Percentiles rank a stretch among this genome's conserved stretches.
Conservation (phyloP, 2,329 filamentous ascomycete species). For the Chaetomium olivaceum region DNA sequence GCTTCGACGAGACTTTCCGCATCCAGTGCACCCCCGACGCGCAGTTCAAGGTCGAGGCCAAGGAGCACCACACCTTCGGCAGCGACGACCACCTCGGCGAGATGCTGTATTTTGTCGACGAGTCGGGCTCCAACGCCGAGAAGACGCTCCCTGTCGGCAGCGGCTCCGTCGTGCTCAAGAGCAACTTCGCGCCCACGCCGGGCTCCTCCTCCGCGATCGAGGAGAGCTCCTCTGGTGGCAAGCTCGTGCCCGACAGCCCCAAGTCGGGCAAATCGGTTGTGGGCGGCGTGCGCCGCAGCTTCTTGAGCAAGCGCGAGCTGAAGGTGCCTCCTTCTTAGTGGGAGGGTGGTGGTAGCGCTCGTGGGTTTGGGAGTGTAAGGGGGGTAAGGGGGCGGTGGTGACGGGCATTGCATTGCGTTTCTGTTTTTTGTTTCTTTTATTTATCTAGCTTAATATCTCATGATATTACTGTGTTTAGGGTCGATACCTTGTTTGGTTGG, state of each 20-base stretch:
- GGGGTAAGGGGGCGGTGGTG: background rate
- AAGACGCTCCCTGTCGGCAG: constrained; percentile 74
- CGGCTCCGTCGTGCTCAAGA: constrained; percentile 72
- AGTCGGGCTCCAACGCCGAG: constrained; percentile 65
- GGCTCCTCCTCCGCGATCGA: constrained; percentile 28
- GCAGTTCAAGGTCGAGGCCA: constrained; percentile 82
- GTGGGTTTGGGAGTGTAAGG: background rate
- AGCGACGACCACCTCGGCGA: constrained; percentile 84
- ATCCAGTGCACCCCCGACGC: constrained; percentile 76
- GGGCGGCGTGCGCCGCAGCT: constrained; percentile 10
- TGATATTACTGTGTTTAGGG: background rate
- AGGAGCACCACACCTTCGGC: constrained; percentile 81
- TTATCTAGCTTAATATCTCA: background rate
- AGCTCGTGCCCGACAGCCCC: constrained; percentile 33
- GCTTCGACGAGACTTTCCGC: constrained; percentile 78
- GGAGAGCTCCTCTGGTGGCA: constrained; percentile 43
- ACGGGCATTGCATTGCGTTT: background rate
- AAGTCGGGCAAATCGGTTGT: constrained; percentile 14
- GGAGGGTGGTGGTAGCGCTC: background rate
- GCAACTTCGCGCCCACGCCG: constrained; percentile 57
- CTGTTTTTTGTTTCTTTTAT: background rate
- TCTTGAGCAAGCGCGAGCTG: constrained; percentile 15
- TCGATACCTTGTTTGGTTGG: constrained; percentile 10
- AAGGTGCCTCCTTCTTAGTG: constrained; percentile 15
- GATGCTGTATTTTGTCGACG: constrained; percentile 86